Conservation (phyloP, 306 rosid genomes). For the Begonia loranthoides region DNA sequence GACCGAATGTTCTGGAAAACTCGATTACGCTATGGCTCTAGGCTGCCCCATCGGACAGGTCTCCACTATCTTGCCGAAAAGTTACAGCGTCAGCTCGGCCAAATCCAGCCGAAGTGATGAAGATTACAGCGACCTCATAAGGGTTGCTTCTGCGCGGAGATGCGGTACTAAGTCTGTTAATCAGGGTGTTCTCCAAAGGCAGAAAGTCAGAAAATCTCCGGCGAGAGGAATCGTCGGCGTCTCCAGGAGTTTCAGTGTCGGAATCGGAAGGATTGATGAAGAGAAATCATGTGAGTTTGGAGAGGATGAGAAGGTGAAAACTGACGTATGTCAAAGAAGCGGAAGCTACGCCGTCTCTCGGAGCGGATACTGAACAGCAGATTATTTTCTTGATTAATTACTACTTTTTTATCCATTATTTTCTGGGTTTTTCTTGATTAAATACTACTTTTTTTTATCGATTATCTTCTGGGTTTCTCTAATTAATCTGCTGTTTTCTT, state of each 20-base stretch:
- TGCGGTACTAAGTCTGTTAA: neutral
- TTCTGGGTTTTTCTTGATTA: too few species aligned
- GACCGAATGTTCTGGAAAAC: constrained; percentile 13
- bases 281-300: neutral
- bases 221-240: neutral
- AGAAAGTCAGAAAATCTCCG: neutral
- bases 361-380: neutral
- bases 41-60: constrained; percentile 20
- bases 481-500: too few species aligned
- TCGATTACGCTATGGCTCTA: constrained; percentile 10
- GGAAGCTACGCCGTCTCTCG: neutral
- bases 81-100: constrained; percentile 24
- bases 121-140: constrained; percentile 34
- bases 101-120: constrained; percentile 4
- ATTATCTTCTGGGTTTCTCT: too few species aligned
- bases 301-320: neutral
- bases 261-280: constrained; percentile 1
- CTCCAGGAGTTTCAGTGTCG: neutral
- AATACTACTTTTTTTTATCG: too few species aligned
- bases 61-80: constrained; percentile 20
- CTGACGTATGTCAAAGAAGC: too few species aligned
- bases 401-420: too few species aligned
- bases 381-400: too few species aligned
- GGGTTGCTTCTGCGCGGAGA: constrained; percentile 20
- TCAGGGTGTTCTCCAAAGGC: constrained; percentile 1